These are phyloP conservation scores for Fagopyrum esculentum DNA, from an alignment of 148 eudicot genomes.

Conservation along the genomic window DNA sequence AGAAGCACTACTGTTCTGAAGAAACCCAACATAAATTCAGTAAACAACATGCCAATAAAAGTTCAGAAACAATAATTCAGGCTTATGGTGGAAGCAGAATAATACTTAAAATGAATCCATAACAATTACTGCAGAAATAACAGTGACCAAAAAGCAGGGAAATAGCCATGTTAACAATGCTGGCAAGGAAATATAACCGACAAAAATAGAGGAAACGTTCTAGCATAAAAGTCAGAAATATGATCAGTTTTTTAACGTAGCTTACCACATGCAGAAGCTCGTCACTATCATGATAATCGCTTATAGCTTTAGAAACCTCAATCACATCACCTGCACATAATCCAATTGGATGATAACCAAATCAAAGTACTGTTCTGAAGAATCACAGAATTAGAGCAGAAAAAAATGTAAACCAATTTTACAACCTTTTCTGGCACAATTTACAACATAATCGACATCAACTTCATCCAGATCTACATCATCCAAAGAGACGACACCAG, in stretches of 20 bases:
- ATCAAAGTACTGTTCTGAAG: background rate
- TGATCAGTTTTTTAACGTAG: background rate
- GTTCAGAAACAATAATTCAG: too few relatives aligned
- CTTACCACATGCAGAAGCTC: conserved; percentile 78
- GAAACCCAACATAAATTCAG: background rate
- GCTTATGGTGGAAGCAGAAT: too few relatives aligned
- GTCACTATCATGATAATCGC: conserved; percentile 85
- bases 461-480: conserved; percentile 99
- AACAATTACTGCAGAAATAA: too few relatives aligned
- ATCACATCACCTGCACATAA: conserved; percentile 71
- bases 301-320: conserved; percentile 92
- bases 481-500: conserved; percentile 95
- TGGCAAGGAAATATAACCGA: too few relatives aligned
- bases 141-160: too few relatives aligned
- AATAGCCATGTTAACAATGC: too few relatives aligned
- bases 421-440: conserved; percentile 47
- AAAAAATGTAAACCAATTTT: background rate
- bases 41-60: background rate
- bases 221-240: too few relatives aligned
- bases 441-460: conserved; percentile 86
- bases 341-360: background rate
- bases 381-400: background rate
- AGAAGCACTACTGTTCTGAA: conserved; percentile 67
- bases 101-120: too few relatives aligned
- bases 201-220: too few relatives aligned